Conservation (phyloP, 805 yeast species). For the Lipomyces sp. region DNA sequence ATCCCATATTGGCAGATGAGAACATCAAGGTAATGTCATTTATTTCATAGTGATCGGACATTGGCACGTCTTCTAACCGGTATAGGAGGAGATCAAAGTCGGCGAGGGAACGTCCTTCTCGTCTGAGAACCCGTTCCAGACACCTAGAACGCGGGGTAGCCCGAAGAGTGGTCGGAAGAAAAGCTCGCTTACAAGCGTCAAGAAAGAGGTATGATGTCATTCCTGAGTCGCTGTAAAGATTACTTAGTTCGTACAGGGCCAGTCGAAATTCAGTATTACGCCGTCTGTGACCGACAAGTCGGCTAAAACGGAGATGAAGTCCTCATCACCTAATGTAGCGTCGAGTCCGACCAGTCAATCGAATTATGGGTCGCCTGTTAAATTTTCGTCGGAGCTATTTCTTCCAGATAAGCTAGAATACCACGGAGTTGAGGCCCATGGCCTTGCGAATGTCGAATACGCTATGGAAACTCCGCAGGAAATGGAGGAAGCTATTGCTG, state of each 20-base stretch:
- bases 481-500: conserved; percentile 13
- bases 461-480: conserved; percentile 23
- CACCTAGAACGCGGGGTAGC: conserved; percentile 12
- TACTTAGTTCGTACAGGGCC: neutral
- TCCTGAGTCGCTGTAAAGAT: neutral
- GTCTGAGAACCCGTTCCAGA: conserved; percentile 29
- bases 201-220: neutral
- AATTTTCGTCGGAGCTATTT: conserved; percentile 17
- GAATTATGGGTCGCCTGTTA: conserved; percentile 2
- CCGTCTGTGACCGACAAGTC: neutral
- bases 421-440: conserved; percentile 7
- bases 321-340: neutral
- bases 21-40: neutral
- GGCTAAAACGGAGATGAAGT: neutral
- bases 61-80: neutral
- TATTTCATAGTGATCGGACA: neutral
- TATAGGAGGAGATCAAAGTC: neutral
- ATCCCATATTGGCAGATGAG: neutral
- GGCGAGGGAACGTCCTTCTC: conserved; percentile 28
- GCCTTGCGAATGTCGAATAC: conserved; percentile 3
- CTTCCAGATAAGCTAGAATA: conserved; percentile 5
- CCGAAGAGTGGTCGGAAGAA: conserved; percentile 11
- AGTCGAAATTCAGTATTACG: neutral
- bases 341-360: neutral
- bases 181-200: neutral